These are phyloP conservation scores for Venturia aucupariae DNA, from an alignment of 2,329 filamentous ascomycete genomes.

Conservation along the genomic window DNA sequence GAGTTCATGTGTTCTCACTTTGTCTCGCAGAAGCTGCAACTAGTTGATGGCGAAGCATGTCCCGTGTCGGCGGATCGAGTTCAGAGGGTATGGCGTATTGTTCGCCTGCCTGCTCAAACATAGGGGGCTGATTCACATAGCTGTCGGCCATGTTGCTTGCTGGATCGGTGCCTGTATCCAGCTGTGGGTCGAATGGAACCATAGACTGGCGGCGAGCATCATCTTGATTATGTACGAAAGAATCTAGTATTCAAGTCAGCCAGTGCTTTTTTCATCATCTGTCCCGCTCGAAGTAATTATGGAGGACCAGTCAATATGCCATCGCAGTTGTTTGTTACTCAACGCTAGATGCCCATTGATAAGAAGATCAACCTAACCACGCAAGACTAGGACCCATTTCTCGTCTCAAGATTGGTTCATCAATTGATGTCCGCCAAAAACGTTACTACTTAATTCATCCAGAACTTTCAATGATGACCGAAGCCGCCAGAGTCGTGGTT, in stretches of 20 bases:
- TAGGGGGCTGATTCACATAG: neutral
- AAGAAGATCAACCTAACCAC: too few species aligned
- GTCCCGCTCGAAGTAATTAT: neutral
- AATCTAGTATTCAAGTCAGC: neutral
- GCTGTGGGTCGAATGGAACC: neutral
- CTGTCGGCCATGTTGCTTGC: neutral
- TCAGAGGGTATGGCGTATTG: neutral
- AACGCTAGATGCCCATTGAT: too few species aligned
- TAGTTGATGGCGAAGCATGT: slow-evolving; percentile 5
- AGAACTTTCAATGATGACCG: too few species aligned
- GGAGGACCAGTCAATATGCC: too few species aligned
- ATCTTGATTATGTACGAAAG: neutral
- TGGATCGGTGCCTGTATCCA: neutral
- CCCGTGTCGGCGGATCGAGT: slow-evolving; percentile 1
- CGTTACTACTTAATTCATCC: too few species aligned
- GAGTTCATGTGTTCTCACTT: neutral
- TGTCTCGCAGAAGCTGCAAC: slow-evolving; percentile 12
- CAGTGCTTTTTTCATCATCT: neutral
- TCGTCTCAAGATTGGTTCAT: too few species aligned
- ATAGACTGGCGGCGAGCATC: neutral
- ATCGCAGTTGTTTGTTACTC: too few species aligned
- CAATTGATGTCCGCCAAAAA: too few species aligned
- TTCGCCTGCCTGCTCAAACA: neutral
- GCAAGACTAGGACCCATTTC: too few species aligned
- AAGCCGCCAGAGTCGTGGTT: too few species aligned